Evolutionary conservation across 805 yeast species (phyloP).

Genomic region (Lipomyces mesembrius): DNA sequence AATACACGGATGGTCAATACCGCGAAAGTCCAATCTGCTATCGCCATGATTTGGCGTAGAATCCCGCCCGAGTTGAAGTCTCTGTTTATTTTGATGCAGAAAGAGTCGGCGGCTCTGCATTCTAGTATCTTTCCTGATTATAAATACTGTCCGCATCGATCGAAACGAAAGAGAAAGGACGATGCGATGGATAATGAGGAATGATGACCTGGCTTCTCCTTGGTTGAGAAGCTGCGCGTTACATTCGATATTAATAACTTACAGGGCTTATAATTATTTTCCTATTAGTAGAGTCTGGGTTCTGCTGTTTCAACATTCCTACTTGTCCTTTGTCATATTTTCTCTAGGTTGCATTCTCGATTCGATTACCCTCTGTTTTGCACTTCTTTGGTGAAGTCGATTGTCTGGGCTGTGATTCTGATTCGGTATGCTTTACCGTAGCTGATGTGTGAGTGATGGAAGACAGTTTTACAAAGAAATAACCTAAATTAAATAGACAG

Average conservation of each 20-base stretch:
- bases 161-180: not conserved
- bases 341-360: not conserved
- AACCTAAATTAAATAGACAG: not conserved
- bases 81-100: not conserved
- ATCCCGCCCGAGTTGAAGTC: not conserved
- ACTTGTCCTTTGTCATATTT: not conserved
- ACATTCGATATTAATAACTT: not conserved
- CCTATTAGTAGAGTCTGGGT: not conserved
- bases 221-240: not conserved
- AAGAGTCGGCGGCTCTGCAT: not conserved
- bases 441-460: not conserved
- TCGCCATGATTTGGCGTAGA: conserved; percentile 1
- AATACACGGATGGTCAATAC: conserved; percentile 2
- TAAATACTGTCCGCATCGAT: not conserved
- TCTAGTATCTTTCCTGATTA: not conserved
- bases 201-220: no score
- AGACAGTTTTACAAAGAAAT: not conserved
- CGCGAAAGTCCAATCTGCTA: not conserved
- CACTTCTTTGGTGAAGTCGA: not conserved
- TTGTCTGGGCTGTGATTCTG: not conserved
- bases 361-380: not conserved
- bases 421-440: no score
- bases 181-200: not conserved
- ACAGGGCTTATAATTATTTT: not conserved
- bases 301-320: not conserved